These are phyloP conservation scores for Dioszegia crocea DNA, from an alignment of 768 basidiomycete species.

Conservation along the genomic window DNA sequence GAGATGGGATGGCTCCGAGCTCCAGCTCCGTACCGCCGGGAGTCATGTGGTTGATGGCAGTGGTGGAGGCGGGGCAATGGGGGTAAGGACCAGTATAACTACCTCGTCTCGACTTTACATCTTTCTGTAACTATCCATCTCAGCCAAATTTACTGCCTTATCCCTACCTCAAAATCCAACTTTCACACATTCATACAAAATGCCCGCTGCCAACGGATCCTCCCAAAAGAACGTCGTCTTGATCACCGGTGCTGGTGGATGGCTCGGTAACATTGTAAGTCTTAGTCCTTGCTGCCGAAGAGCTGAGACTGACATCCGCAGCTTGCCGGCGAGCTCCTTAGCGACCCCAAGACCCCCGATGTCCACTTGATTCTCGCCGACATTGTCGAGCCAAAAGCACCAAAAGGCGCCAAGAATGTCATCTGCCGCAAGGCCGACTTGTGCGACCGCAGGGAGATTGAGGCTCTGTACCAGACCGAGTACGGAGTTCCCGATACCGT, in stretches of 20 bases:
- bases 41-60: no score
- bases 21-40: no score
- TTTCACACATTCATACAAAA: not conserved
- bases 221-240: slow-evolving; percentile 34
- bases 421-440: slow-evolving; percentile 47
- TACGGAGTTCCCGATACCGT: slow-evolving; percentile 47
- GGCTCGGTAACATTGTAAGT: slow-evolving; percentile 47
- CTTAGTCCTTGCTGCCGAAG: not conserved
- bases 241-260: slow-evolving; percentile 49
- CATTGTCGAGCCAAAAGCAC: slow-evolving; percentile 51
- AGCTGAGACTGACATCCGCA: slow-evolving; percentile 1
- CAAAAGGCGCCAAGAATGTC: slow-evolving; percentile 40
- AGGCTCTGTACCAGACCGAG: slow-evolving; percentile 42
- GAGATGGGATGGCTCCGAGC: no score
- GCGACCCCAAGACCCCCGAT: slow-evolving; percentile 48
- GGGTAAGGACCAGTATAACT: no score
- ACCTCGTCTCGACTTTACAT: no score
- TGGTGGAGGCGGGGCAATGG: no score
- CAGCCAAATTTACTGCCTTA: no score
- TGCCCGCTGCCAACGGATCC: slow-evolving; percentile 7
- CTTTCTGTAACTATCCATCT: no score
- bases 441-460: slow-evolving; percentile 34
- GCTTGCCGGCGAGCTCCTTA: slow-evolving; percentile 39
- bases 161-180: no score
- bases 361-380: slow-evolving; percentile 58